These are phyloP conservation scores for Rossbeevera mucosa DNA, from an alignment of 768 basidiomycete genomes.

Conservation along the genomic window DNA sequence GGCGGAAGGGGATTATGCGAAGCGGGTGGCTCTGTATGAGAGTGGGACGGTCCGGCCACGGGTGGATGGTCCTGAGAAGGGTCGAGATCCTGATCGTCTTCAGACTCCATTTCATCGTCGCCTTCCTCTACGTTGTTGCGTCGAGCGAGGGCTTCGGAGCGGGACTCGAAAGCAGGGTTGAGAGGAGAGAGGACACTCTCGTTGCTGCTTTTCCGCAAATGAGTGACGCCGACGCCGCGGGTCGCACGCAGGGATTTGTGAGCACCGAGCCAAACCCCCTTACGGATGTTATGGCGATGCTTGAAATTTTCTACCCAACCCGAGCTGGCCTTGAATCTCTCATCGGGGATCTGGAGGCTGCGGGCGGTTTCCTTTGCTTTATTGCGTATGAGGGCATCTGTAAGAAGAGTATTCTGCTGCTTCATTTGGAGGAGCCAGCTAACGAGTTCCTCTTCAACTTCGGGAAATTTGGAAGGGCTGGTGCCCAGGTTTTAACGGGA, in stretches of 20 bases:
- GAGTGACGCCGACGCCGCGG: slow-evolving; percentile 28
- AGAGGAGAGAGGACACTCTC: slow-evolving; percentile 36
- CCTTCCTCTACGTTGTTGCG: slow-evolving; percentile 30
- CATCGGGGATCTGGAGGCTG: slow-evolving; percentile 51
- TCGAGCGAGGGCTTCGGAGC: slow-evolving; percentile 26
- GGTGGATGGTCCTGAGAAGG: slow-evolving; percentile 22
- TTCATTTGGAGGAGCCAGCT: slow-evolving; percentile 57
- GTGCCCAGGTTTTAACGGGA: slow-evolving; percentile 4
- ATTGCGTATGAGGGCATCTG: slow-evolving; percentile 58
- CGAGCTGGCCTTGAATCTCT: slow-evolving; percentile 86
- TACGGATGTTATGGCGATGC: slow-evolving; percentile 69
- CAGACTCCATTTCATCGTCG: slow-evolving; percentile 36
- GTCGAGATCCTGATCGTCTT: slow-evolving; percentile 31
- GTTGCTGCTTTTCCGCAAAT: slow-evolving; percentile 36
- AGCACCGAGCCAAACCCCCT: slow-evolving; percentile 52
- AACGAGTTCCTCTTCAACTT: slow-evolving; percentile 62
- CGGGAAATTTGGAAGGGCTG: slow-evolving; percentile 79
- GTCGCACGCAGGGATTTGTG: slow-evolving; percentile 33
- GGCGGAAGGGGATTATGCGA: slow-evolving; percentile 31
- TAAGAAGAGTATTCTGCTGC: slow-evolving; percentile 45
- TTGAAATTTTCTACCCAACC: slow-evolving; percentile 95
- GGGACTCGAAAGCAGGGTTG: slow-evolving; percentile 37
- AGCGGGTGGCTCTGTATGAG: slow-evolving; percentile 22
- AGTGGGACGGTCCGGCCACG: slow-evolving; percentile 28
- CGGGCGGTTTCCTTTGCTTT: slow-evolving; percentile 67